Evolutionary conservation across 441 rosid species (phyloP).

Genomic region (Adansonia rubrostipa): DNA sequence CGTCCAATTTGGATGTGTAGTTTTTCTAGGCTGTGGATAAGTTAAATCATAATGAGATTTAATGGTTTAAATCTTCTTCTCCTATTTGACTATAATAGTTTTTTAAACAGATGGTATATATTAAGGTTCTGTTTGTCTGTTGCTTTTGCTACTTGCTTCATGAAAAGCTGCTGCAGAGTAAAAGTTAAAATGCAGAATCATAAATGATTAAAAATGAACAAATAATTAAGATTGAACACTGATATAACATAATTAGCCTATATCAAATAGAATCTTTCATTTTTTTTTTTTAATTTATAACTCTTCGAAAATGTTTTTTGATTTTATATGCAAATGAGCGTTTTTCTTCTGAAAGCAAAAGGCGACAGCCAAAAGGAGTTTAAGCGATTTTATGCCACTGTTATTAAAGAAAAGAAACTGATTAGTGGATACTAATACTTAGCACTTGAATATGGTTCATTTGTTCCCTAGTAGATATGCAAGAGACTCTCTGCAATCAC

Average conservation of each 20-base stretch:
- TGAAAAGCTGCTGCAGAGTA: not conserved
- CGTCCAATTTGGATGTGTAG: not conserved
- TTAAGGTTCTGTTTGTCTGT: not conserved
- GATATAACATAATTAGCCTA: not conserved
- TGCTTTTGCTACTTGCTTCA: conserved; percentile 8
- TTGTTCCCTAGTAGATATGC: not conserved
- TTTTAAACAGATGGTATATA: not conserved
- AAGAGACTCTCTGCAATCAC: not conserved
- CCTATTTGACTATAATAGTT: not conserved
- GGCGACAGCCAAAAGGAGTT: not conserved
- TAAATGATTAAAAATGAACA: not conserved
- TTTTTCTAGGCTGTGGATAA: conserved; percentile 13
- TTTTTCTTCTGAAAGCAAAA: not conserved
- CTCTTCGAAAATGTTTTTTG: not conserved
- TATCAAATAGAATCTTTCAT: not conserved
- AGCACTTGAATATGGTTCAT: not conserved
- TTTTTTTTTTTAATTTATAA: not conserved
- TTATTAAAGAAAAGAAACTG: not conserved
- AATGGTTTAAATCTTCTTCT: not conserved
- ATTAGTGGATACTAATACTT: not conserved
- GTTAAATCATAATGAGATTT: not conserved
- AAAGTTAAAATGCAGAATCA: not conserved
- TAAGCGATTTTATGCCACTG: not conserved
- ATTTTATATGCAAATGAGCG: not conserved
- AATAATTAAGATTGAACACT: not conserved